These are phyloP conservation scores for Cicer arietinum DNA, from an alignment of 306 rosid species.

Conservation along the genomic window DNA sequence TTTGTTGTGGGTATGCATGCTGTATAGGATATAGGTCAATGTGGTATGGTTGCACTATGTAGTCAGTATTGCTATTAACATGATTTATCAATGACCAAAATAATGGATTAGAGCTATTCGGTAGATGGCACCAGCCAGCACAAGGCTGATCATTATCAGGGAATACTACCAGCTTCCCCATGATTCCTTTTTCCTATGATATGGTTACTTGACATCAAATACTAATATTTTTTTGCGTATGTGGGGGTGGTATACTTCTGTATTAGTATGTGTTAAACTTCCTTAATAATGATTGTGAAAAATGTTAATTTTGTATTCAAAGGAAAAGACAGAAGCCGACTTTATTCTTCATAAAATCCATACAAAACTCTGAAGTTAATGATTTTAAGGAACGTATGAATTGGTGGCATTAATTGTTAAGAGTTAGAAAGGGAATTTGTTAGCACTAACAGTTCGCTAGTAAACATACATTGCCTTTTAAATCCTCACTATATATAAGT, in stretches of 20 bases:
- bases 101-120: slow-evolving; percentile 10
- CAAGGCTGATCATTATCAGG: no score
- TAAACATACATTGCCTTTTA: not conserved
- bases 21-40: not conserved
- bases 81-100: slow-evolving; percentile 9
- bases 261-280: not conserved
- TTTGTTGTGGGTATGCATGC: slow-evolving; percentile 1
- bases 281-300: not conserved
- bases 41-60: not conserved
- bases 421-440: slow-evolving; percentile 6
- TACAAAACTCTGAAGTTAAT: not conserved
- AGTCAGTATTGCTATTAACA: not conserved
- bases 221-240: not conserved
- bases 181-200: no score
- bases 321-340: slow-evolving; percentile 13
- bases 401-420: not conserved
- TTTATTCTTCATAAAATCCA: not conserved
- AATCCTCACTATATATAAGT: not conserved
- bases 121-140: not conserved
- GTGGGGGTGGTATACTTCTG: slow-evolving; percentile 13
- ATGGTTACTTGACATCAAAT: no score
- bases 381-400: not conserved
- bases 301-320: not conserved
- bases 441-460: not conserved
- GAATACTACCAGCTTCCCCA: no score